Evolutionary conservation across 805 yeast species (phyloP), one percentile per base, ranked within the genome.

Genomic region (Peterozyma toletana): DNA sequence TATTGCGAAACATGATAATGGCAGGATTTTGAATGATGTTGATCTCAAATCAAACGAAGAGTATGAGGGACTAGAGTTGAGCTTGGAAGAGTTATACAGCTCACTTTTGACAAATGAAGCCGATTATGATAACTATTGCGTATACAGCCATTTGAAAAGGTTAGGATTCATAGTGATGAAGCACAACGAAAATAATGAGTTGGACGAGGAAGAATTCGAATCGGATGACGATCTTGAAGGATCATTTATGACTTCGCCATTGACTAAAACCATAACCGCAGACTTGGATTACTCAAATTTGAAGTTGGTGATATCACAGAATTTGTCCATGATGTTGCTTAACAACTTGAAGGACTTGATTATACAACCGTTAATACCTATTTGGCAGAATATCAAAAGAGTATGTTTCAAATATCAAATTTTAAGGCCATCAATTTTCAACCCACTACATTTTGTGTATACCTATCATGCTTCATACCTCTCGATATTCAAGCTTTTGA

Each of bases 141-240:
- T 84, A 0, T 91, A 81, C 61, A 72, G 90, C 0, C 73, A 84
- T 46, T 65, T 90, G 53, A 85, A 83, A 53, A 73, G 95, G 55
- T 71, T 79, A 41, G 97, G 97, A 0, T 90, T 83, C 56, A 71
- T 84, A 16, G 84, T 86, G 1, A 56, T 66, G 44, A 52, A 69
- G 40, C 39, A 42, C 35, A 43, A 30, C 41, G 40, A 35, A 2
- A 27, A 38, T 2, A 29, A 16, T 16, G 31, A 27, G 30, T 11
- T 14, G 13, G 34, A 31, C 15, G 40, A 30, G n/a, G 18, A 21
- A 11, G 29, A 21, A 13, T 36, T 21, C n/a, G 33, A 18, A 15
- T 11, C n/a, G 33, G 7, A 7, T 38, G 33, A 30, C n/a, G 27
- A 21, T 21, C 27, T 21, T 21, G 27, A 38, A 38, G 13, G 33